Evolutionary conservation across 257 asterid species (phyloP), one percentile per base, ranked within the genome.

Genomic region (Penstemon eatonii): DNA sequence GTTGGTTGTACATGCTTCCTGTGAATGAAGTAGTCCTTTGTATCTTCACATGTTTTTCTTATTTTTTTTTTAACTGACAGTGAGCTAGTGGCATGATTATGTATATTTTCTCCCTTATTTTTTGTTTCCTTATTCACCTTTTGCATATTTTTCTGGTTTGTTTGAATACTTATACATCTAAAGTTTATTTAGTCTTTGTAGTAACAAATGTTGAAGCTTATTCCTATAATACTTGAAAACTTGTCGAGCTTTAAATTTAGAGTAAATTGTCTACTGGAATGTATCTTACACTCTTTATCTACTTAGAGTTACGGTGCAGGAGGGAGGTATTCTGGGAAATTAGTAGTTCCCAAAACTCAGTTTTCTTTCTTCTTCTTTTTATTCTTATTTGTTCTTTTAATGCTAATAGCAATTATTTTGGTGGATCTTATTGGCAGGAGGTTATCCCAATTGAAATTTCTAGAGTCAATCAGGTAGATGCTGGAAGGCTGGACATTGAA

Each of bases 381-480:
- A 1, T 25, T 25, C 33, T 25, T 25, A 25, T 25, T 25, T 25
- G 2, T 25, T 25, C 33, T 1, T 25, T 25, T 25, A 25, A 9
- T 37, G 38, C 19, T 79, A 50, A 44, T 68, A 8, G 42, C 49
- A 51, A 66, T 74, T 43, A 51, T 3, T 54, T 62, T 65, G 50
- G 10, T 53, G 57, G 65, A 18, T 60, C n/a, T 46, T 68, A 60
- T 78, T 73, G 78, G 63, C 87, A 93, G 97, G 82, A 69, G 11
- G 72, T 76, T 18, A 82, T 93, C 61, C 99, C 99, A 8, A 66
- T 90, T 70, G 89, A 84, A 68, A 87, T 90, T 79, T 90, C 97
- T 39, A 85, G 99, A 83, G 99, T 93, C 63, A 90, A 87, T 77
- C 86, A 90, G 80, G 79, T 92, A 53, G 98, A 93, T 88, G 97